Percentiles rank a stretch among this genome's conserved stretches.
These are phyloP conservation scores for Tolypocladium paradoxum DNA, from an alignment of 2,329 filamentous ascomycete species.

Conservation along the genomic window DNA sequence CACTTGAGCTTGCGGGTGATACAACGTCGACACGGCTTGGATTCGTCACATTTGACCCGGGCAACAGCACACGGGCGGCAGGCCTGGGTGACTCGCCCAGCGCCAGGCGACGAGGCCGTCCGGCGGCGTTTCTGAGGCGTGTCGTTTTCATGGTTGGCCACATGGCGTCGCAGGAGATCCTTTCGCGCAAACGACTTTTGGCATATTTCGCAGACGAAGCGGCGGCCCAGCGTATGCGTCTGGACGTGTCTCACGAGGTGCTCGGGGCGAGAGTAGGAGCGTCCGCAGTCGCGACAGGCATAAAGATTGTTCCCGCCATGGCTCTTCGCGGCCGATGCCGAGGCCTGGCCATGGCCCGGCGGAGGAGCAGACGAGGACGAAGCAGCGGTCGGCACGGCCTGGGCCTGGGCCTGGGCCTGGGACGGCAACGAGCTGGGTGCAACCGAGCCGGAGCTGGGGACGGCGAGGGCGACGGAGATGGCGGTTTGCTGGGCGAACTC, in stretches of 20 bases:
- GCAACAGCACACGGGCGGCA: conserved; percentile 40
- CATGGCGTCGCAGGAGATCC: conserved; percentile 42
- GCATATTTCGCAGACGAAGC: conserved; percentile 38
- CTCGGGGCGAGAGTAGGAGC: conserved; percentile 41
- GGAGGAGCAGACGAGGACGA: neutral
- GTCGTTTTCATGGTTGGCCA: conserved; percentile 39
- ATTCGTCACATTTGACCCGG: conserved; percentile 44
- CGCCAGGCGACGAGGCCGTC: conserved; percentile 30
- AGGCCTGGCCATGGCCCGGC: neutral
- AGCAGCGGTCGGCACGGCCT: neutral
- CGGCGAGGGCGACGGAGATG: neutral
- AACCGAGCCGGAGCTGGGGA: neutral
- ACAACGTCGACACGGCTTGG: conserved; percentile 43
- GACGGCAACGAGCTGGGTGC: neutral
- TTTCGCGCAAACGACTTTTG: conserved; percentile 43
- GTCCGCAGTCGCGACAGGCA: conserved; percentile 40
- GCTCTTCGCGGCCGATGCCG: conserved; percentile 3
- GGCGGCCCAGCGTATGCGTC: conserved; percentile 38
- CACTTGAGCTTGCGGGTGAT: conserved; percentile 35
- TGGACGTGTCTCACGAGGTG: conserved; percentile 42
- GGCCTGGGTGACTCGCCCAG: conserved; percentile 40
- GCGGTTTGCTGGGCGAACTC: neutral
- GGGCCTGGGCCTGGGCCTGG: neutral
- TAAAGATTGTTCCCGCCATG: conserved; percentile 27
- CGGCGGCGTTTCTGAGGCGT: conserved; percentile 36